Base-by-base conservation (phyloP, 2,329 filamentous ascomycete species). In the Elsinoe necatrix region DNA sequence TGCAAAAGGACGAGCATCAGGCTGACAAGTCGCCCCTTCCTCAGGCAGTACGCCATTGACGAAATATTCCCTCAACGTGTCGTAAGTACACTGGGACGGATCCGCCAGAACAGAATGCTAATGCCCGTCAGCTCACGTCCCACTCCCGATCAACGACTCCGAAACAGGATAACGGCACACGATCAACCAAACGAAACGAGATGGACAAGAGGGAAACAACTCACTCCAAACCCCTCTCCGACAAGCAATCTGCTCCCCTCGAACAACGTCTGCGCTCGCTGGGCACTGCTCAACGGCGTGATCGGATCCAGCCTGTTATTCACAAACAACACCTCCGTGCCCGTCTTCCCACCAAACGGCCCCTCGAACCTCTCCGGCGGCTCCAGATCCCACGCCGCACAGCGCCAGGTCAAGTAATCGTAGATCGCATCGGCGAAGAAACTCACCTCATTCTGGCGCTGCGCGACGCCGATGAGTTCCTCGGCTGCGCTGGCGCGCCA, bases 391-490 rank as follows among this genome's bases (percentile, higher is more conserved):
- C 72, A 75, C 16, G 65, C 64, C 4, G 69, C 61, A 56, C 74
- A 76, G 37, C 65, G 64, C 65, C 73, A 62, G 4, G 61, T 63
- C 1, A 72, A 60, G 43, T 63, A 64, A 0, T 70, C 60, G 72
- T 72, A 75, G 34, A 70, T 64, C 1, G 67, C 66, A n/a, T 71
- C 73, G 1, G 68, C 71, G 4, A 70, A 60, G 3, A 55, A 57
- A 3, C 67, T 63, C 5, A 74, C 62, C 7, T 66, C 57, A 14
- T 69, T 57, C 27, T 43, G 35, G 23, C 41, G 41, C 8, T 31
- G 14, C 7, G 54, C 21, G 21, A 47, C 12, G n/a, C 16, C 18
- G 18, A 47, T 31, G 16, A 35, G 37, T 5, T 21, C 27, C 18
- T 45, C 27, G 11, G 31, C 34, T 2, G 8, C 16, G n/a, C 20